These are phyloP conservation scores for Coccomyxa sp. DNA, from an alignment of 139 green algal species.

Conservation along the genomic window DNA sequence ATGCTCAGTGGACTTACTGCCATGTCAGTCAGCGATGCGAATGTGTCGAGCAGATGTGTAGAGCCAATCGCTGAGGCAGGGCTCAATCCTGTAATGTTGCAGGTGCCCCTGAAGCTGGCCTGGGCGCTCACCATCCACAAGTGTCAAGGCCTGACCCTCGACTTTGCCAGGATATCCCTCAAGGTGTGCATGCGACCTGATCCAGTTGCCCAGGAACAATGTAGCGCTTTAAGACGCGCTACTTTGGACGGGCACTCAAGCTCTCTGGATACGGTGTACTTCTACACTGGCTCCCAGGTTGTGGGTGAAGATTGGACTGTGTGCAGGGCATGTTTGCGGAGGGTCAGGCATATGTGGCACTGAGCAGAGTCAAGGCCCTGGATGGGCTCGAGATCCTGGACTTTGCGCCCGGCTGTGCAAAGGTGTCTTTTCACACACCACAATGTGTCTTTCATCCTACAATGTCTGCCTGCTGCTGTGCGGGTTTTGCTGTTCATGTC, in stretches of 20 bases:
- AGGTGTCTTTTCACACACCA: conserved; percentile 4
- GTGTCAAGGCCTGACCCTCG: conserved; percentile 70
- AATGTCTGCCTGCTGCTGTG: no score
- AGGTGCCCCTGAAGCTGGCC: conserved; percentile 71
- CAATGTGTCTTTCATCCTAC: neutral
- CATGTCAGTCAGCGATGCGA: no score
- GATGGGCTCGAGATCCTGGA: conserved; percentile 61
- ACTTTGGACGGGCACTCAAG: no score
- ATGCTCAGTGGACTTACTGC: no score
- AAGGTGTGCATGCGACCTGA: conserved; percentile 19
- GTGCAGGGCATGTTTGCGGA: conserved; percentile 48
- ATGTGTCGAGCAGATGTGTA: no score
- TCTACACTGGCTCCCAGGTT: neutral
- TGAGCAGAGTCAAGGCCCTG: conserved; percentile 48
- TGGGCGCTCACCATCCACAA: conserved; percentile 83
- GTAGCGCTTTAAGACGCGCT: no score
- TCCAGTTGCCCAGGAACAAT: no score
- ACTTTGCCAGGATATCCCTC: conserved; percentile 44
- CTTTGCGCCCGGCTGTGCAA: conserved; percentile 22
- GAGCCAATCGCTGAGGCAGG: no score
- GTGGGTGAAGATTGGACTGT: neutral
- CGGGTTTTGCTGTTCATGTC: no score
- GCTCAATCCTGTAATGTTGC: neutral
- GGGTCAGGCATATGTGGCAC: conserved; percentile 70
- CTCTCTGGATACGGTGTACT: no score